phyloP scores from a whole-genome alignment of 305 asterid species.

The Lippia alba region DNA sequence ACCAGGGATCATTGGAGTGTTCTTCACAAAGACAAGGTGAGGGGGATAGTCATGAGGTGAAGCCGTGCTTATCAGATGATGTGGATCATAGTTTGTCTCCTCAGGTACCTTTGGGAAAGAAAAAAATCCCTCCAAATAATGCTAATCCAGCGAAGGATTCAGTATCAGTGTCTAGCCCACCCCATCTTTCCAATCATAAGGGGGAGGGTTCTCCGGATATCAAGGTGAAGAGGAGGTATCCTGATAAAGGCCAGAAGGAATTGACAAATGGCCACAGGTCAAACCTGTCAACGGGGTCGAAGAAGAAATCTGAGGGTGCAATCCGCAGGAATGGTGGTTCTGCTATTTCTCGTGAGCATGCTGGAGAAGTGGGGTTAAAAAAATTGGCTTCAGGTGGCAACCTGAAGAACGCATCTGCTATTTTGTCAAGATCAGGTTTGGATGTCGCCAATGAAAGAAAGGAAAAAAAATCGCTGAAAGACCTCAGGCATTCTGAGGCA shows the following conservation, averaged over 20 bases:
- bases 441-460: conserved; percentile 48
- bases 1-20: conserved; percentile 46
- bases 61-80: conserved; percentile 39
- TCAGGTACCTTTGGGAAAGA: conserved; percentile 39
- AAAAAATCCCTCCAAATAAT: conserved; percentile 38
- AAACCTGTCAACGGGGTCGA: conserved; percentile 41
- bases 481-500: conserved; percentile 45
- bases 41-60: conserved; percentile 44
- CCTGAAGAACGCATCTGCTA: conserved; percentile 45
- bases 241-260: conserved; percentile 47
- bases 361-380: conserved; percentile 38
- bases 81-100: conserved; percentile 41
- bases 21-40: conserved; percentile 54
- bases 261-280: conserved; percentile 55
- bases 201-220: conserved; percentile 41
- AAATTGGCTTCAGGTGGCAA: conserved; percentile 41
- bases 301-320: conserved; percentile 54
- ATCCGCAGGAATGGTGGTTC: conserved; percentile 39
- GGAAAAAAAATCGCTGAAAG: conserved; percentile 49
- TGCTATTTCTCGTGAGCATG: conserved; percentile 43
- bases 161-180: conserved; percentile 39
- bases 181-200: conserved; percentile 35
- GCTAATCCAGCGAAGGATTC: conserved; percentile 43
- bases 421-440: conserved; percentile 38
- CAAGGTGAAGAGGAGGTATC: conserved; percentile 39